phyloP scores from a whole-genome alignment of 2,329 filamentous ascomycete species.

The Cercospora citrullina region DNA sequence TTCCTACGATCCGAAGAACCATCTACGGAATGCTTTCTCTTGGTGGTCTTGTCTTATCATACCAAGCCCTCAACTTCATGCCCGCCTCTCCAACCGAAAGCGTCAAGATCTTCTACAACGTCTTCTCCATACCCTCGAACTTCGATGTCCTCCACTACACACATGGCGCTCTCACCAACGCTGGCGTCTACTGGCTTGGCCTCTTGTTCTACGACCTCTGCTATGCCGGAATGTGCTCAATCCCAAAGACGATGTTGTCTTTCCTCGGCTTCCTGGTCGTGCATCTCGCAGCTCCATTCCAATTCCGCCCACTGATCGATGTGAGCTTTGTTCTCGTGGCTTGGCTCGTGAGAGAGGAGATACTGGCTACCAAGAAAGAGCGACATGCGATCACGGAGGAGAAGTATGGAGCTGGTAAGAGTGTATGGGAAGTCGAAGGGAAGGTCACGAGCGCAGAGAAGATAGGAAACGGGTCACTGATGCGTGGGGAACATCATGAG shows the following conservation, averaged over 20 bases:
- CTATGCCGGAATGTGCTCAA: conserved; percentile 31
- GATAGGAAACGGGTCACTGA: background rate
- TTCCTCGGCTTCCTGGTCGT: conserved; percentile 21
- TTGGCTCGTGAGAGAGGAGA: conserved; percentile 42
- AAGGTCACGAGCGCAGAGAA: background rate
- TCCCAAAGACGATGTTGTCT: background rate
- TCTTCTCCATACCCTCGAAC: background rate
- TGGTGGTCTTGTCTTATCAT: background rate
- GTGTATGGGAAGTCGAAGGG: conserved; percentile 16
- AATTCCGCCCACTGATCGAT: background rate
- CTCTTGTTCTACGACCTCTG: conserved; percentile 41
- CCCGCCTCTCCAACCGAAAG: background rate
- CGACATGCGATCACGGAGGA: conserved; percentile 23
- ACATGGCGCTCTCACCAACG: background rate
- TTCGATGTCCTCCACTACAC: conserved; percentile 4
- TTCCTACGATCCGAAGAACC: conserved; percentile 17
- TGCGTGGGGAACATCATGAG: background rate
- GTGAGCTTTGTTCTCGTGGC: conserved; percentile 26
- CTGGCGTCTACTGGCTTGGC: conserved; percentile 37
- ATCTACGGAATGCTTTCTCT: conserved; percentile 13
- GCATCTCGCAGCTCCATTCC: conserved; percentile 36
- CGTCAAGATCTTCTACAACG: conserved; percentile 4
- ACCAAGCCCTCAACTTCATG: background rate
- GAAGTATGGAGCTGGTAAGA: conserved; percentile 17
- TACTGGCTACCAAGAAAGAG: conserved; percentile 36